A percentile compares a stretch with the other conserved stretches of the same genome.
Evolutionary conservation across 768 basidiomycete genomes (phyloP).

Genomic region (Hortiboletus flavorubellus): DNA sequence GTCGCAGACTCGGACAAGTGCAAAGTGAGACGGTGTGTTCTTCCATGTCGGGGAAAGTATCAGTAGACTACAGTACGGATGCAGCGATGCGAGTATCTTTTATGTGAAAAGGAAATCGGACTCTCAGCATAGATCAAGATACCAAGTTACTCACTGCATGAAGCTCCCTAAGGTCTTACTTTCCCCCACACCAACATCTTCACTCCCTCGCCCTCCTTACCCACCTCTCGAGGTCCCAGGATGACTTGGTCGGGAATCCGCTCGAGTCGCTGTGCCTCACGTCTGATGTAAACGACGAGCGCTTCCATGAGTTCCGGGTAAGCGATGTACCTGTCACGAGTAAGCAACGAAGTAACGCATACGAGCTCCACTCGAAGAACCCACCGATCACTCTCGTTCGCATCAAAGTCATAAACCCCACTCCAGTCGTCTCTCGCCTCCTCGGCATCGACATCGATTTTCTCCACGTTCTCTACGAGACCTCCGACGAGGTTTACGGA

Average conservation of each 20-base stretch:
- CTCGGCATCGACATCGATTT: constrained; percentile 55
- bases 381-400: constrained; percentile 42
- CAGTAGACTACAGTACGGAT: neutral
- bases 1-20: neutral
- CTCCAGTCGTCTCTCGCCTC: constrained; percentile 62
- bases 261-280: constrained; percentile 72
- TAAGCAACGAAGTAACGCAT: neutral
- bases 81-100: neutral
- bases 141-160: neutral
- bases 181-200: constrained; percentile 30
- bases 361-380: neutral
- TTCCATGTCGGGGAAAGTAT: constrained; percentile 1
- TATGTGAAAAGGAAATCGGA: neutral
- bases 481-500: constrained; percentile 72
- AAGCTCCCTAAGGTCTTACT: constrained; percentile 14
- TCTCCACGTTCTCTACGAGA: constrained; percentile 55
- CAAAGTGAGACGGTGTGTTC: neutral
- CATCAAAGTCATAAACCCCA: constrained; percentile 68
- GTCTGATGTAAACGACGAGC: constrained; percentile 64
- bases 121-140: neutral
- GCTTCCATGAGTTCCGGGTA: constrained; percentile 75
- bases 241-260: constrained; percentile 40
- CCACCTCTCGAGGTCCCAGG: constrained; percentile 32
- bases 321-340: constrained; percentile 57
- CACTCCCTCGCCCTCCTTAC: constrained; percentile 32